Evolutionary conservation across 495 filamentous ascomycete species (phyloP), one percentile per base, ranked within the genome.

Genomic region (Penicillium desertorum): DNA sequence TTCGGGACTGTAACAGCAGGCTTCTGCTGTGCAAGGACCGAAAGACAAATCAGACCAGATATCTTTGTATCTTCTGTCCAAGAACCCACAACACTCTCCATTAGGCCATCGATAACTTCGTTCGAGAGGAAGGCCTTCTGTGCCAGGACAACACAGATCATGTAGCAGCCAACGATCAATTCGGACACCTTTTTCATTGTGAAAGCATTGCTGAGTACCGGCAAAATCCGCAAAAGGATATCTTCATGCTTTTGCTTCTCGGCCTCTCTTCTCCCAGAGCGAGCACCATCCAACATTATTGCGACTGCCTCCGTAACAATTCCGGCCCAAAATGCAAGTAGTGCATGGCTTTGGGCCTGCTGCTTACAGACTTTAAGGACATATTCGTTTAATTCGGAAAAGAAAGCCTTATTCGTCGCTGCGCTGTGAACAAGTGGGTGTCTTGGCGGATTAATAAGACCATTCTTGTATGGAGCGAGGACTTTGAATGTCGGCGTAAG

Each of bases 271-370:
- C 88, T 79, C 17, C 91, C 90, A 8, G 90, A 91, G 47, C 82
- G 81, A 62, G 85, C 77, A 30, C 79, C 76, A 55, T 96, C 90
- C 47, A 96, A 73, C 83, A 91, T 91, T 11, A 82, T 83, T 51
- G 88, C 86, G 41, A 91, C 78, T 3, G 91, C 84, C 72, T 98
- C 91, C 0, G 89, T 89, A 67, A 85, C 83, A 37, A 95, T 78
- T 44, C 89, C 83, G 2, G 88, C 89, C 91, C 92, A 98, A 65
- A 98, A 96, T 0, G 89, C 86, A 22, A 95, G 74, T 36, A 98
- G 71, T 2, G 82, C 81, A 34, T 88, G 86, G 60, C 90, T 88
- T 20, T 92, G 84, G 22, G 89, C 83, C 20, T 81, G 76, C n/a
- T 80, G 71, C 22, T 77, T 78, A 61, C 89, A 84, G 4, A 89